phyloP scores from a whole-genome alignment of 1,284 basidiomycete species.

The Pseudozyma sp. region DNA sequence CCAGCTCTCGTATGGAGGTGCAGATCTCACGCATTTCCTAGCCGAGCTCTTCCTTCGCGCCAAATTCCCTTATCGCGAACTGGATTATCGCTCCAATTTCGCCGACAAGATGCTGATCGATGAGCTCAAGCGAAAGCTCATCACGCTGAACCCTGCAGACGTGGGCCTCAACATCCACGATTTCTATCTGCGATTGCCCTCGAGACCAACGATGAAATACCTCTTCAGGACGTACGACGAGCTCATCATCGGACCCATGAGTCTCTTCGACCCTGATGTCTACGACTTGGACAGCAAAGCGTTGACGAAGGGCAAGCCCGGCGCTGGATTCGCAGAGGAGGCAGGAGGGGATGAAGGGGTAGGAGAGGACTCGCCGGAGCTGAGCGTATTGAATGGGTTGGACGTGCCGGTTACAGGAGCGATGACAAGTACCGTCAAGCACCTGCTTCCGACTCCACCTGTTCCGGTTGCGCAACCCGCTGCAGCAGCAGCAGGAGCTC shows the following conservation, averaged over 20 bases:
- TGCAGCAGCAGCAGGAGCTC: constrained; percentile 15
- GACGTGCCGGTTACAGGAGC: constrained; percentile 58
- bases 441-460: constrained; percentile 48
- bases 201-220: constrained; percentile 85
- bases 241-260: constrained; percentile 93
- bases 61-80: constrained; percentile 86
- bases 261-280: constrained; percentile 88
- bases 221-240: constrained; percentile 93
- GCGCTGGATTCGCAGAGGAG: constrained; percentile 27
- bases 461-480: constrained; percentile 17
- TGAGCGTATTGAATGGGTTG: constrained; percentile 20
- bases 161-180: constrained; percentile 75
- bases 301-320: constrained; percentile 31
- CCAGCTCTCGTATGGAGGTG: constrained; percentile 86
- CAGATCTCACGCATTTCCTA: constrained; percentile 91
- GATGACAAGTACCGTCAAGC: constrained; percentile 55
- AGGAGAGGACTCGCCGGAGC: constrained; percentile 46
- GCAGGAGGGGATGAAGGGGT: constrained; percentile 51
- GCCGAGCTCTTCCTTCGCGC: constrained; percentile 83
- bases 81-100: constrained; percentile 72
- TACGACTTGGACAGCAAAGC: constrained; percentile 86
- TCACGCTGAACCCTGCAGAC: constrained; percentile 65
- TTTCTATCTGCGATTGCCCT: constrained; percentile 78
- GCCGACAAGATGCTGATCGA: constrained; percentile 61
- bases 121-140: constrained; percentile 62